Base-by-base conservation (phyloP, 225 moss, liverwort and hornwort genomes). In the Bryoerythrophyllum caledonicum region DNA sequence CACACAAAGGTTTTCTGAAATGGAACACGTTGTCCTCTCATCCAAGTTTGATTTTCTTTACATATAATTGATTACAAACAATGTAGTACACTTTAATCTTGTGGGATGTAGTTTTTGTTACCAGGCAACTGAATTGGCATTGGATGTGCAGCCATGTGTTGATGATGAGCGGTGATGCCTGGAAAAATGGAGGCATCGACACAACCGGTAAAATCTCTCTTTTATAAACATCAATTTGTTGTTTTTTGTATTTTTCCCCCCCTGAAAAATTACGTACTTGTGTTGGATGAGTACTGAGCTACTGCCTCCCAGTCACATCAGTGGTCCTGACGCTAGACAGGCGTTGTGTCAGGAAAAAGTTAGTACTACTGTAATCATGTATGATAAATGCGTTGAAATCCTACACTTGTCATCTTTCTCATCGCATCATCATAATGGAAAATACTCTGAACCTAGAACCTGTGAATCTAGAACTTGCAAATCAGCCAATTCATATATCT, bases 91-190 rank as follows among this genome's bases (percentile, higher is more conserved):
- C 38, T 9, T 38, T 8, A 37, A 38, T 38, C 38, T 8, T 32
- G 32, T n/a, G n/a, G n/a, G n/a, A n/a, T n/a, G n/a, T 34, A 55
- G 16, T 25, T 62, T 23, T 2, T 24, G 27, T 15, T 68, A 52
- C 55, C 44, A n/a, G 12, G 30, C 27, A 68, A 37, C 76, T 82
- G 40, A 85, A 60, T 15, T 51, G 82, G 72, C 41, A 40, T 72
- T 80, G 82, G 69, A 79, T 68, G 21, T 90, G 91, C 86, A 92
- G 95, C 81, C 95, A 95, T 77, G 86, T 93, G n/a, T 61, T 87
- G 57, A 91, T 90, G 79, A 86, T 95, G 91, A 95, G 95, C 79
- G 95, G 93, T 26, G 95, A 95, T 87, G 95, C 95, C 46, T 95
- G 95, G 95, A 95, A 93, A 80, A 89, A 89, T 74, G 95, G 95